phyloP scores from a whole-genome alignment of 192 early-diverging fungal species.

The Umbelopsis ramanniana region DNA sequence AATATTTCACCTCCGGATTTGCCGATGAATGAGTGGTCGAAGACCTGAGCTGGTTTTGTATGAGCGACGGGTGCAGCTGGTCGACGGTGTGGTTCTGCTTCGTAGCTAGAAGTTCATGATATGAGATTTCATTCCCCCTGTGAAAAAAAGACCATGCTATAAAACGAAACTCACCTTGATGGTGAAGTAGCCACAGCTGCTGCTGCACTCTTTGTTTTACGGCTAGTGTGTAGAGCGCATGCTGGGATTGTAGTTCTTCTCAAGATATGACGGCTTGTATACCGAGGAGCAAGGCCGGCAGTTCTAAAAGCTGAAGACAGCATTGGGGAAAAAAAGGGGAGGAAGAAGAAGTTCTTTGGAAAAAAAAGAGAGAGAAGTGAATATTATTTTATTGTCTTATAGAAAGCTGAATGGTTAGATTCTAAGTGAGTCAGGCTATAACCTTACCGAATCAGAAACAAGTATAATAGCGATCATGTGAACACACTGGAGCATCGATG shows the following conservation, averaged over 20 bases:
- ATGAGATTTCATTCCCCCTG: too few relatives aligned
- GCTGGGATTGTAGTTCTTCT: conserved; percentile 15
- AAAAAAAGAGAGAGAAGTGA: neutral
- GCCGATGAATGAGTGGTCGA: conserved; percentile 88
- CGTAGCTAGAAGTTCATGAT: neutral
- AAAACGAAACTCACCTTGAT: neutral
- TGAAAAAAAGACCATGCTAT: too few relatives aligned
- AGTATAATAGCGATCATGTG: conserved; percentile 3
- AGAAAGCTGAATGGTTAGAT: neutral
- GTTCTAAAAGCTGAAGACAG: conserved; percentile 16
- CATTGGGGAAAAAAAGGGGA: neutral
- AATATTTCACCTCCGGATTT: conserved; percentile 98
- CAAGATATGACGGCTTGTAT: conserved; percentile 1
- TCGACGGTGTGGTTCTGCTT: neutral
- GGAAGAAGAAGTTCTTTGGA: neutral
- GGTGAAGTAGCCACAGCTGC: conserved; percentile 8
- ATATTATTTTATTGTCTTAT: conserved; percentile 7
- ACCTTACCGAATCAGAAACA: neutral
- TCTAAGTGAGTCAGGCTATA: conserved; percentile 13
- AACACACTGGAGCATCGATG: neutral
- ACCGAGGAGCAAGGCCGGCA: neutral
- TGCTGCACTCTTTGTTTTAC: conserved; percentile 25
- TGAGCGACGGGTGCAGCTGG: neutral
- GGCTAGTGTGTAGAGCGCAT: conserved; percentile 21
- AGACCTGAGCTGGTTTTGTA: conserved; percentile 44